Conservation (phyloP, 169 alveolate genomes). For the Amoebophrya sp. region DNA sequence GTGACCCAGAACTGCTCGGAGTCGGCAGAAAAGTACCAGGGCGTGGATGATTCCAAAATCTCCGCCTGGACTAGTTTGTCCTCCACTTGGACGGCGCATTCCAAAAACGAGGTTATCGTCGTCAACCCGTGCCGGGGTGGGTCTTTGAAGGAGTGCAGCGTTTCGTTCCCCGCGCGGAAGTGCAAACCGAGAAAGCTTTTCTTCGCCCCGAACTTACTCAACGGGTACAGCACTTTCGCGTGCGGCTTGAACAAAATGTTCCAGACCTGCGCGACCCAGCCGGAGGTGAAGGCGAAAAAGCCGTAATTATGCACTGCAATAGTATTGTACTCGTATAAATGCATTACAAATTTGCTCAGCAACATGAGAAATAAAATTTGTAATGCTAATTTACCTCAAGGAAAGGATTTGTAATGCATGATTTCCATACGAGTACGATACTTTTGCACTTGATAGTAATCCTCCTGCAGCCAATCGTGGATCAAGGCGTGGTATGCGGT, state of each 20-base stretch:
- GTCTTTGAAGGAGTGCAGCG: background rate
- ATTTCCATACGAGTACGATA: no score
- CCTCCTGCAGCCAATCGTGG: no score
- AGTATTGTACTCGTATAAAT: no score
- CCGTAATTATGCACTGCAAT: no score
- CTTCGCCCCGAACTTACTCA: background rate
- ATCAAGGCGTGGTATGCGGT: no score
- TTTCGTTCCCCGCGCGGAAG: constrained; percentile 11
- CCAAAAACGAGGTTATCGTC: background rate
- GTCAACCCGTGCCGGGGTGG: background rate
- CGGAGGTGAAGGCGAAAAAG: background rate
- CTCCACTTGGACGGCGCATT: background rate
- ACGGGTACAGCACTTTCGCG: background rate
- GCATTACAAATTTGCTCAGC: no score
- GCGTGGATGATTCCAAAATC: background rate
- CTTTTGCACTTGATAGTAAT: no score
- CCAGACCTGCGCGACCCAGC: background rate
- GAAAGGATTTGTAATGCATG: no score
- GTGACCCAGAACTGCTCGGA: background rate
- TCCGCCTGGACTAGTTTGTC: background rate
- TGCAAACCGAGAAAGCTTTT: background rate
- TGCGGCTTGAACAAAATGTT: background rate
- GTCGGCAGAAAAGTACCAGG: background rate
- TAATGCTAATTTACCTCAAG: no score
- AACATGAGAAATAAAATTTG: no score